Conservation (phyloP, 768 basidiomycete species). For the Pulveroboletus frians region DNA sequence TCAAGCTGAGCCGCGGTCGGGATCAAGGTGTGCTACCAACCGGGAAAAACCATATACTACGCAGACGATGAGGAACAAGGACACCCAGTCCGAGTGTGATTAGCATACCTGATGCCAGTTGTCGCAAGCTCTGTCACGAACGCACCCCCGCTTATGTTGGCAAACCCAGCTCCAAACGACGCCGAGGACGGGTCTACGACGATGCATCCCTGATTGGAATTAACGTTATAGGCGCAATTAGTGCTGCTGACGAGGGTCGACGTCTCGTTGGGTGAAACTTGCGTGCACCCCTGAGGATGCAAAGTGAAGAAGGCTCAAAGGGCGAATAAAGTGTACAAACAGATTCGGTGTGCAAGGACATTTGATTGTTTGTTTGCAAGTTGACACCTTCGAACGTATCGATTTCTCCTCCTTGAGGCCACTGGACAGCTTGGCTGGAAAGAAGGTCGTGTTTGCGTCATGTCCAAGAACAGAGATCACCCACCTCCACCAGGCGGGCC, state of each 20-base stretch:
- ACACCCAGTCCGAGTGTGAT: not conserved
- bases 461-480: not conserved
- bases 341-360: conserved; percentile 67
- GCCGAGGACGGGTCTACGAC: conserved; percentile 47
- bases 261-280: conserved; percentile 44
- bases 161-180: conserved; percentile 66
- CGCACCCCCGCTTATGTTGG: conserved; percentile 61
- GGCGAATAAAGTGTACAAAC: conserved; percentile 25
- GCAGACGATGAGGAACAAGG: not conserved
- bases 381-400: conserved; percentile 86
- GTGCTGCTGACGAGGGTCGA: conserved; percentile 51
- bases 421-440: conserved; percentile 44
- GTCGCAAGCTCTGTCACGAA: conserved; percentile 70
- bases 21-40: conserved; percentile 11
- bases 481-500: conserved; percentile 57
- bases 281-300: conserved; percentile 43
- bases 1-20: not conserved
- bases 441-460: not conserved
- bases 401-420: conserved; percentile 67
- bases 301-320: not conserved
- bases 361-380: conserved; percentile 55
- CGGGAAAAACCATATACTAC: conserved; percentile 30
- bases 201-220: conserved; percentile 61
- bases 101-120: conserved; percentile 56
- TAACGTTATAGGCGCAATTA: conserved; percentile 53